Percentiles rank a stretch among this genome's conserved stretches.
Evolutionary conservation across 352 stramenopile species (phyloP).

Genomic region (Pythium sp.): DNA sequence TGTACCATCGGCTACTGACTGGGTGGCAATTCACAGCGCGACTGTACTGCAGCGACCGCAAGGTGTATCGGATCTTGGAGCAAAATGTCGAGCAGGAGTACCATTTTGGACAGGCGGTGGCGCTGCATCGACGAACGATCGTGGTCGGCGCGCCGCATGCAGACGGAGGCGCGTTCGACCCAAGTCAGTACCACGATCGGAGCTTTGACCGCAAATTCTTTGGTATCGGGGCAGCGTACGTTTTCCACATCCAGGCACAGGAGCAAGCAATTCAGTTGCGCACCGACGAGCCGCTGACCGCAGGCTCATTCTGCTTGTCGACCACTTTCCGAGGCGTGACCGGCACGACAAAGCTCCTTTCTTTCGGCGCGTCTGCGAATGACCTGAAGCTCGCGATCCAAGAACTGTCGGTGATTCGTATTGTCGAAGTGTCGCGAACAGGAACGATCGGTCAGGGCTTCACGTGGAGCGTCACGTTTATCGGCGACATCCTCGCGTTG

Average conservation of each 20-base stretch:
- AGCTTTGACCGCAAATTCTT: slow-evolving; percentile 64
- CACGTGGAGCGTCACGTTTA: slow-evolving; percentile 79
- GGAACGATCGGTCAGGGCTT: slow-evolving; percentile 78
- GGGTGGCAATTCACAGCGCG: slow-evolving; percentile 54
- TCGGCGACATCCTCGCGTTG: slow-evolving; percentile 65
- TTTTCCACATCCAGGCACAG: slow-evolving; percentile 77
- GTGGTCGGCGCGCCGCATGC: slow-evolving; percentile 88
- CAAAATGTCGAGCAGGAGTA: slow-evolving; percentile 80
- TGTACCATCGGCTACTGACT: slow-evolving; percentile 58
- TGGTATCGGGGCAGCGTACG: slow-evolving; percentile 66
- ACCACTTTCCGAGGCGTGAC: slow-evolving; percentile 56
- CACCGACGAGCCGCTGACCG: slow-evolving; percentile 55
- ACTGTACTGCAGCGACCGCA: slow-evolving; percentile 78
- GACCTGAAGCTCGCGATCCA: slow-evolving; percentile 84
- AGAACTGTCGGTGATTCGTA: slow-evolving; percentile 64
- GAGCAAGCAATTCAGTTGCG: slow-evolving; percentile 60
- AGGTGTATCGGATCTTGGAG: slow-evolving; percentile 78
- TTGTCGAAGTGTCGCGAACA: slow-evolving; percentile 77
- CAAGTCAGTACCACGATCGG: slow-evolving; percentile 52
- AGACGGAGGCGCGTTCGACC: slow-evolving; percentile 60
- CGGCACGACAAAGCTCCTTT: slow-evolving; percentile 57
- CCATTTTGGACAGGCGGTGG: slow-evolving; percentile 84
- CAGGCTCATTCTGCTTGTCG: slow-evolving; percentile 74
- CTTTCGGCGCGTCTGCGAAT: slow-evolving; percentile 55
- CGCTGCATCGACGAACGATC: slow-evolving; percentile 82